These are phyloP conservation scores for Ophiostoma sp. DNA, from an alignment of 2,329 filamentous ascomycete species.

Conservation along the genomic window DNA sequence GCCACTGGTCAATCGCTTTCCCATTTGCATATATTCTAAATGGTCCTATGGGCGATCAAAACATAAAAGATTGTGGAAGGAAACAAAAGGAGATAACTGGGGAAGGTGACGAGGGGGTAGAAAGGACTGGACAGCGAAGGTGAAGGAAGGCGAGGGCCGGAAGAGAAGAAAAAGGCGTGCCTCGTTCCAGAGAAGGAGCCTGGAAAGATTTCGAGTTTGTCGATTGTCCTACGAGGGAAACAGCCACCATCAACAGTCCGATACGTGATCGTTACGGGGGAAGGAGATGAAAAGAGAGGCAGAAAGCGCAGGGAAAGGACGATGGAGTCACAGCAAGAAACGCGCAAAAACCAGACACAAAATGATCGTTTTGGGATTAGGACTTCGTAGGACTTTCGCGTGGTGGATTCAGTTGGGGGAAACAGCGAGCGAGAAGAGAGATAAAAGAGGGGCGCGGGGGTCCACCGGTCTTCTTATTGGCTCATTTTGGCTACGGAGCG, in stretches of 20 bases:
- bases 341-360: slow-evolving; percentile 8
- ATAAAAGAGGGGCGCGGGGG: not conserved
- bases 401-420: slow-evolving; percentile 17
- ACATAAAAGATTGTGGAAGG: not conserved
- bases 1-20: slow-evolving; percentile 18
- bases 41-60: slow-evolving; percentile 2
- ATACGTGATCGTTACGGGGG: not conserved
- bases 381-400: slow-evolving; percentile 27
- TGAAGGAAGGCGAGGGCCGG: slow-evolving; percentile 5
- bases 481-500: not conserved
- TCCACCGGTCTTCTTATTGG: not conserved
- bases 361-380: slow-evolving; percentile 15
- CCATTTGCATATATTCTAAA: slow-evolving; percentile 3
- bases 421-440: not conserved
- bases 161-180: not conserved
- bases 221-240: slow-evolving; percentile 19
- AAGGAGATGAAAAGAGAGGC: not conserved
- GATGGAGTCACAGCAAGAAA: slow-evolving; percentile 7
- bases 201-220: not conserved
- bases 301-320: not conserved
- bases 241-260: not conserved
- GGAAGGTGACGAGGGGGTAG: not conserved
- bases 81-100: not conserved
- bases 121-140: slow-evolving; percentile 1
- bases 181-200: slow-evolving; percentile 5